Evolutionary conservation across 768 basidiomycete species (phyloP), one percentile per base, ranked within the genome.

Genomic region (Tylopilus felleus): DNA sequence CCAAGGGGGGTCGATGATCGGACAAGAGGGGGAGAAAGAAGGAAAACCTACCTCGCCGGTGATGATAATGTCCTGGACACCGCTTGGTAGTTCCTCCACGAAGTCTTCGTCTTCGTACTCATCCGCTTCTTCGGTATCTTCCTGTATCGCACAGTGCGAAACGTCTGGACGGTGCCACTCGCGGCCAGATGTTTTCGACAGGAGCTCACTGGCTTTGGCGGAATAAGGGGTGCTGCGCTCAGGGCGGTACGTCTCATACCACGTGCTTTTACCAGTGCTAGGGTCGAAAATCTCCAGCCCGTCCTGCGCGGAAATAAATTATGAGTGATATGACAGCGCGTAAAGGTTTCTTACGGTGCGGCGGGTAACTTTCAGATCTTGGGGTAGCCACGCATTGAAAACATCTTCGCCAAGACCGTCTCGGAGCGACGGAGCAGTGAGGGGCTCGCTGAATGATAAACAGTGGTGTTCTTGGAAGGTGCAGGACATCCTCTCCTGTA

Each of bases 21-120:
- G 19, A 43, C 17, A 13, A 8, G n/a, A 28, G n/a, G 14, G 33
- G 27, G 12, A 35, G n/a, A 31, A 13, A 19, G 38, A 19, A 17
- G 33, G 1, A 25, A 50, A 43, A 61, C 74, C 22, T 53, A 79
- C 79, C 64, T 79, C 71, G 33, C 81, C 81, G 14, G 78, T 78
- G 49, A 82, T 69, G 55, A 83, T 65, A 29, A 82, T 78, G 58
- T 82, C 80, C 49, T 69, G 65, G n/a, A 81, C 68, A 31, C 77
- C 77, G 52, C 75, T 77, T 5, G 60, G 60, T 8, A 60, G 52
- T 47, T 77, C 69, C 63, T 69, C 68, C 17, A 73, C 71, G 17
- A 66, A 66, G 60, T 78, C 73, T 44, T 70, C 69, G 60, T 78
- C 73, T 44, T 70, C 69, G 41, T 73, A 74, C 53, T 74, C 71